A percentile compares a stretch with the other conserved stretches of the same genome.
Evolutionary conservation across 495 filamentous ascomycete genomes (phyloP).

Genomic region (Penicillium paradoxum): DNA sequence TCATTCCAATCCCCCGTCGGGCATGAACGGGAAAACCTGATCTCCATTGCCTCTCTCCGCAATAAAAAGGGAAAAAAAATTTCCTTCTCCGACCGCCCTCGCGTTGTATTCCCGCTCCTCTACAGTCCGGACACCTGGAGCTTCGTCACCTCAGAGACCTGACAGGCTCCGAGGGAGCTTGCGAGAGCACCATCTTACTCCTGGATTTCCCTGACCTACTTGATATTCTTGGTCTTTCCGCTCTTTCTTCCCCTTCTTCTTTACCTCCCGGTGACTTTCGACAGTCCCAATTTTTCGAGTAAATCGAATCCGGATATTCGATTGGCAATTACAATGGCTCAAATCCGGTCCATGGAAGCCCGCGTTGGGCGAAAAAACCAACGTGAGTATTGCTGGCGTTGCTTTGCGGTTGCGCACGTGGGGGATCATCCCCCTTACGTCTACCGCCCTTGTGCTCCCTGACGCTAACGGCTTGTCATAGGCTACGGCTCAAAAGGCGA

Average conservation of each 20-base stretch:
- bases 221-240: not conserved
- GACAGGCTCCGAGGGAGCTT: conserved; percentile 17
- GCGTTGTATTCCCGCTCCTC: not conserved
- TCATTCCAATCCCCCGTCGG: conserved; percentile 37
- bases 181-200: not conserved
- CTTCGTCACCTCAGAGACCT: conserved; percentile 9
- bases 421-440: conserved; percentile 4
- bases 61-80: conserved; percentile 24
- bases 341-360: conserved; percentile 68
- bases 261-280: not conserved
- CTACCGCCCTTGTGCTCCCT: conserved; percentile 3
- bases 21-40: conserved; percentile 45
- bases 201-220: conserved; percentile 4
- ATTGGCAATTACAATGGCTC: conserved; percentile 47
- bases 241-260: conserved; percentile 20
- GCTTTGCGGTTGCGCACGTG: conserved; percentile 15
- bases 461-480: conserved; percentile 29
- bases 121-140: conserved; percentile 4
- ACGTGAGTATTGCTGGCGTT: conserved; percentile 54
- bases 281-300: not conserved
- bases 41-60: conserved; percentile 10
- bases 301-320: conserved; percentile 3
- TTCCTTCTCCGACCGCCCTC: conserved; percentile 28
- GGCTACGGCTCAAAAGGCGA: conserved; percentile 91
- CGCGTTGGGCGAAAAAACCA: conserved; percentile 72